Base-by-base conservation (phyloP, 805 yeast species). In the Metschnikowia reukaufii region DNA sequence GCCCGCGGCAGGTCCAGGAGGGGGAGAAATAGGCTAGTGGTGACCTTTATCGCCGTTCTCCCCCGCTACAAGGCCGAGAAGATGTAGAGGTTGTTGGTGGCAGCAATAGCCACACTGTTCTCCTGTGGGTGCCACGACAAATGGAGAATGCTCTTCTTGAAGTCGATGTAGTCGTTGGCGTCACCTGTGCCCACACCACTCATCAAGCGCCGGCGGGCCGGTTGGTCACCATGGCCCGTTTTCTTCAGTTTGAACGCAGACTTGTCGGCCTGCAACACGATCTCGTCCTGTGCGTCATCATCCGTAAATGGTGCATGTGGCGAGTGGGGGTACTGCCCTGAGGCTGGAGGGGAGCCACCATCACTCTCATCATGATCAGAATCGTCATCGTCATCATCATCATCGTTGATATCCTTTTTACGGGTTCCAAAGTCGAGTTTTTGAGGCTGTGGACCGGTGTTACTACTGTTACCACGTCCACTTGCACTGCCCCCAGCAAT, bases 41-140 rank as follows among this genome's bases (percentile, higher is more conserved):
- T n/a, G n/a, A n/a, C n/a, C n/a, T n/a, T n/a, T n/a, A n/a, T n/a
- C n/a, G n/a, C n/a, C n/a, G n/a, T n/a, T n/a, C n/a, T n/a, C n/a
- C n/a, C n/a, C n/a, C n/a, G n/a, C n/a, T 69, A 86, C 59, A 83
- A 74, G 45, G 94, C 85, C 47, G 92, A 84, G 65, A 87, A 87
- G 50, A 87, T 86, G 70, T 86, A 87, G 58, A 88, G 78, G 71
- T 94, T 94, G 73, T 94, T 95, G 18, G 99, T 94, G 16, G 99
- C 98, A 40, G 98, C 98, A 62, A 94, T 88, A 36, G 99, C 99
- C 57, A 94, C 96, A 43, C 94, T 84, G 71, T 94, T 89, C 71
- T 95, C 99, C 57, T 76, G 77, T 54, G 99, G 99, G 75, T 94
- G 99, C 99, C 99, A 94, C 66, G 97, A 89, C 68, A 90, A 77